A percentile compares a stretch with the other conserved stretches of the same genome.
phyloP scores from a whole-genome alignment of 2,329 filamentous ascomycete genomes.

The Hypoxylon sp. region DNA sequence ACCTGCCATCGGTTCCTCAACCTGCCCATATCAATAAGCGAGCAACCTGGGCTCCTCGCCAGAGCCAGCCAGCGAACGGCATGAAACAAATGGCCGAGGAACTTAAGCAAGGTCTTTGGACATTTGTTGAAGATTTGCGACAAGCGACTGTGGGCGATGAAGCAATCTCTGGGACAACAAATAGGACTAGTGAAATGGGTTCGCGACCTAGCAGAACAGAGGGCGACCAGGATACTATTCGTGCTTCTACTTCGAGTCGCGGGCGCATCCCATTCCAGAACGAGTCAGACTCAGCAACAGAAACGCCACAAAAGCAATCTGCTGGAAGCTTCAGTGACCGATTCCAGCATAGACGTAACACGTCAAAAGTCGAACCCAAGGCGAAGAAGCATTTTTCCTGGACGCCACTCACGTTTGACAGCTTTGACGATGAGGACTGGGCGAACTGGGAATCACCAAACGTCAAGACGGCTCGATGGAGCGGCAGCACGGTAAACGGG shows the following conservation, averaged over 20 bases:
- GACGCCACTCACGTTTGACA: conserved; percentile 71
- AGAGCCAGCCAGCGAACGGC: conserved; percentile 60
- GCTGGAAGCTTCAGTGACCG: conserved; percentile 51
- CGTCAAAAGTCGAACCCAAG: conserved; percentile 58
- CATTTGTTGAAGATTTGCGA: conserved; percentile 93
- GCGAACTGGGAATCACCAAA: conserved; percentile 73
- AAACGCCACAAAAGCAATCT: conserved; percentile 55
- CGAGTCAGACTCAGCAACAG: conserved; percentile 55
- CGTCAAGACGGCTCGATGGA: conserved; percentile 72
- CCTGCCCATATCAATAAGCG: conserved; percentile 65
- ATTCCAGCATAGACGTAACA: conserved; percentile 51
- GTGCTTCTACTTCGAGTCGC: conserved; percentile 59
- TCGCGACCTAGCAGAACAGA: conserved; percentile 47
- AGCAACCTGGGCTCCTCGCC: conserved; percentile 72
- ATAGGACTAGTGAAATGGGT: conserved; percentile 56
- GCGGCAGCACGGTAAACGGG: conserved; percentile 70
- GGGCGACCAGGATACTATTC: conserved; percentile 64
- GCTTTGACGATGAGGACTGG: conserved; percentile 74
- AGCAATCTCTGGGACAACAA: conserved; percentile 73
- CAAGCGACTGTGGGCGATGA: conserved; percentile 98
- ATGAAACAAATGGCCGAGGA: conserved; percentile 89
- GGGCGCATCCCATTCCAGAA: conserved; percentile 61
- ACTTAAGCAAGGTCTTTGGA: conserved; percentile 90
- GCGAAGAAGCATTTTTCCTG: conserved; percentile 70
- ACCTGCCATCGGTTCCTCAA: conserved; percentile 55